A percentile compares a stretch with the other conserved stretches of the same genome.
phyloP scores from a whole-genome alignment of 306 rosid species.

The Luffa aegyptiaca region DNA sequence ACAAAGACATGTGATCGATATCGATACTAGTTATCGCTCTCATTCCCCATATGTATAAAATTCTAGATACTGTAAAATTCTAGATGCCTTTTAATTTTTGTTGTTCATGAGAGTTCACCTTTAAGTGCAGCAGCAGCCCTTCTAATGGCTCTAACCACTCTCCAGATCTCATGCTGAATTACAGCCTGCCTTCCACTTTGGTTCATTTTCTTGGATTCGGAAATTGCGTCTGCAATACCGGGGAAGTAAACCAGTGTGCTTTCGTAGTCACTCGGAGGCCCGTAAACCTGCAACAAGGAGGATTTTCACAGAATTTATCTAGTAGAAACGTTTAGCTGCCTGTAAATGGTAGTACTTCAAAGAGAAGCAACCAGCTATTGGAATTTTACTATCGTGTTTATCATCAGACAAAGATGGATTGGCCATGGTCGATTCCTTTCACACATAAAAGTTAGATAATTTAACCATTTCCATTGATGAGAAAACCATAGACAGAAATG shows the following conservation, averaged over 20 bases:
- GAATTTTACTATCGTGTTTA: not conserved
- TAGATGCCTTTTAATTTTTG: not conserved
- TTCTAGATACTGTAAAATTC: not conserved
- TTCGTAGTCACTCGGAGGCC: constrained; percentile 46
- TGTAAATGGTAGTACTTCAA: not conserved
- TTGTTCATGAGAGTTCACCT: constrained; percentile 50
- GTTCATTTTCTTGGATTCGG: constrained; percentile 20
- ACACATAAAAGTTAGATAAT: not conserved
- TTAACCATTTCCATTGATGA: not conserved
- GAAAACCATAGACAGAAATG: not conserved
- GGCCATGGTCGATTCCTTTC: not conserved
- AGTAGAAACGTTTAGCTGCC: not conserved
- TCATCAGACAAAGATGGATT: not conserved
- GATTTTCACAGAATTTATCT: not conserved
- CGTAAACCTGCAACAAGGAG: constrained; percentile 40
- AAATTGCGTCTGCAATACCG: constrained; percentile 63
- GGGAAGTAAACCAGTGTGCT: constrained; percentile 65
- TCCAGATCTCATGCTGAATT: constrained; percentile 83
- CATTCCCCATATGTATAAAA: not conserved
- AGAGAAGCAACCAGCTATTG: not conserved
- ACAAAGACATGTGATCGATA: not conserved
- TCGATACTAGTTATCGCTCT: not conserved
- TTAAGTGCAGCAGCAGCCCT: constrained; percentile 63
- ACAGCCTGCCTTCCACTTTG: constrained; percentile 25
- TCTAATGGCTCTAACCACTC: constrained; percentile 69